Evolutionary conservation across 371 early-diverging fungal species (phyloP), one percentile per base, ranked within the genome.

Genomic region (Haplosporangium sp.): DNA sequence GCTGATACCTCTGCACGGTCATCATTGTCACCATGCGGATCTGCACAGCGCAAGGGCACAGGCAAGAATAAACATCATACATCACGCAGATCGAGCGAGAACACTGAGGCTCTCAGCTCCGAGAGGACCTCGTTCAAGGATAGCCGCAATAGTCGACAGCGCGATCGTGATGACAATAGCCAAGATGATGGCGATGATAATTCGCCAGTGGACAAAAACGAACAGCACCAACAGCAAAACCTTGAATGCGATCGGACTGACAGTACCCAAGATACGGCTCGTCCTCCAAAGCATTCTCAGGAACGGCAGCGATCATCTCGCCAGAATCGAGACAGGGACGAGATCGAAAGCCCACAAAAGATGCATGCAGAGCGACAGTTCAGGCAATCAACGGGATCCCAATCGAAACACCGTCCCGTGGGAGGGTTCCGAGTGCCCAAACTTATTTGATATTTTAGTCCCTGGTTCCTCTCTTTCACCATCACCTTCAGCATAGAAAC

Each of bases 371-470:
- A 5, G 2, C 41, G 36, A 37, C 20, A 12, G 23, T 14, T 46
- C 52, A 64, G 51, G 42, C 57, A 64, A 14, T 41, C 57, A 7
- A 51, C 56, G 11, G 64, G 64, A 20, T 57, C 38, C 29, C 56
- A 51, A 4, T 29, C 29, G 29, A 29, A 29, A 38, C 64, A 55
- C 40, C 64, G 64, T 2, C 57, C 41, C 8, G 50, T 41, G n/a
- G 51, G 23, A 20, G 64, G 57, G 18, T 38, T 57, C 42, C 56
- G 64, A 41, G 57, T 64, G 1, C 57, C 64, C 13, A 56, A 66
- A 29, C 52, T 66, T 6, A 59, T 42, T 7, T 45, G 43, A 53
- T 5, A 29, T 9, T 54, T 54, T 21, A 3, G 9, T 40, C 6
- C 47, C 29, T 29, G 29, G 4, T 10, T 23, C 37, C 11, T 12